A percentile compares a stretch with the other conserved stretches of the same genome.
Evolutionary conservation across 306 rosid genomes (phyloP).

Genomic region (Abrus pulchellus): DNA sequence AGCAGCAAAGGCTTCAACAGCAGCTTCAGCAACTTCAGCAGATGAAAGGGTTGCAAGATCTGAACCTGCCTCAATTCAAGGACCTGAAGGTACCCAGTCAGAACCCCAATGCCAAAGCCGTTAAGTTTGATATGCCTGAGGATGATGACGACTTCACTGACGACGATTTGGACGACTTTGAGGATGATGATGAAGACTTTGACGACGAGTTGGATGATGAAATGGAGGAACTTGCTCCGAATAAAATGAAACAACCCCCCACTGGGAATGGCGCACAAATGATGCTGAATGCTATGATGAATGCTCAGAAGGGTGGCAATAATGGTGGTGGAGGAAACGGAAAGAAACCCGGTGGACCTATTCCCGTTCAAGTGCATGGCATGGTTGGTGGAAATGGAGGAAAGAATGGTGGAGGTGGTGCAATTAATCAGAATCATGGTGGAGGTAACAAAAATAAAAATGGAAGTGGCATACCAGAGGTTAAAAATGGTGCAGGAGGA

Average conservation of each 20-base stretch:
- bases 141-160: conserved; percentile 69
- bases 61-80: conserved; percentile 74
- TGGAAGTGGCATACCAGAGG: conserved; percentile 40
- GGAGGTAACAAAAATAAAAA: conserved; percentile 42
- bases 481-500: conserved; percentile 24
- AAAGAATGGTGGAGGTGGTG: conserved; percentile 45
- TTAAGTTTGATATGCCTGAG: conserved; percentile 60
- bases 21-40: conserved; percentile 75
- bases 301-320: conserved; percentile 58
- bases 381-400: conserved; percentile 51
- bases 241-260: conserved; percentile 58
- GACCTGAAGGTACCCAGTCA: conserved; percentile 58
- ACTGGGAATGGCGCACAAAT: conserved; percentile 58
- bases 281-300: conserved; percentile 64
- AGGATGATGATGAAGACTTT: conserved; percentile 38
- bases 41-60: conserved; percentile 81
- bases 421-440: conserved; percentile 44
- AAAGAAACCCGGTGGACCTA: conserved; percentile 45
- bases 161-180: conserved; percentile 56
- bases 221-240: conserved; percentile 54
- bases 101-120: conserved; percentile 63
- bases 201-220: conserved; percentile 71
- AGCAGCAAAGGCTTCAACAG: conserved; percentile 51
- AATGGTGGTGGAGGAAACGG: conserved; percentile 54
- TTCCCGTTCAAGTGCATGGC: conserved; percentile 49